Evolutionary conservation across 306 rosid species (phyloP), one percentile per base, ranked within the genome.

Genomic region (Argentina anserina): DNA sequence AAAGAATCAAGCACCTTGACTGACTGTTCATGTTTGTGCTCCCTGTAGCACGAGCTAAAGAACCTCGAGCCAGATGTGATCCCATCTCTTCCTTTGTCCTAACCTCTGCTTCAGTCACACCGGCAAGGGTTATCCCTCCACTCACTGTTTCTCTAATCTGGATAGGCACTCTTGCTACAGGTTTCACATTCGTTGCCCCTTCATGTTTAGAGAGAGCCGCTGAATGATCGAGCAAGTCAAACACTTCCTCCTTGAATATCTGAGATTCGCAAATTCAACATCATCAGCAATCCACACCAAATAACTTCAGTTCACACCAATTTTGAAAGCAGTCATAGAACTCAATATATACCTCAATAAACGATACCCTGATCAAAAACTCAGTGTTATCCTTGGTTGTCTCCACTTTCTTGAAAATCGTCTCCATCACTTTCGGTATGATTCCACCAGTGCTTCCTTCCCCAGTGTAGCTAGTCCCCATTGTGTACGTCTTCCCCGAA

Each of bases 211-310:
- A 58, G 55, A 78, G 69, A 23, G 70, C 17, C 7, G 76, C 31
- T 55, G 81, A 75, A 86, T 62, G 72, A 62, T 90, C 98, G 49
- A 92, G 90, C 84, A 92, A 84, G 73, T 92, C 98, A 77, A 87
- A 93, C 64, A 93, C 93, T 65, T 93, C 98, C 85, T 90, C 97
- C 82, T 90, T 93, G 69, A 93, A 93, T 81, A 93, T 93, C 97
- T 93, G 87, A 70, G 66, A 46, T 20, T 75, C 6, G 60, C 13
- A 42, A 55, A 20, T 40, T 40, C 79, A 69, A 72, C 25, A 43
- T 68, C 13, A 73, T 68, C 13, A 73, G 70, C 70, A 36, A 41
- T 15, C 60, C 26, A 17, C 14, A 65, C 49, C 55, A 70, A 59
- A 47, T 31, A 70, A 28, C 15, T 9, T 60, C n/a, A n/a, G n/a